Percentiles rank a stretch among this genome's conserved stretches.
These are phyloP conservation scores for Erysiphe pulchra DNA, from an alignment of 2,329 filamentous ascomycete species.

Conservation along the genomic window DNA sequence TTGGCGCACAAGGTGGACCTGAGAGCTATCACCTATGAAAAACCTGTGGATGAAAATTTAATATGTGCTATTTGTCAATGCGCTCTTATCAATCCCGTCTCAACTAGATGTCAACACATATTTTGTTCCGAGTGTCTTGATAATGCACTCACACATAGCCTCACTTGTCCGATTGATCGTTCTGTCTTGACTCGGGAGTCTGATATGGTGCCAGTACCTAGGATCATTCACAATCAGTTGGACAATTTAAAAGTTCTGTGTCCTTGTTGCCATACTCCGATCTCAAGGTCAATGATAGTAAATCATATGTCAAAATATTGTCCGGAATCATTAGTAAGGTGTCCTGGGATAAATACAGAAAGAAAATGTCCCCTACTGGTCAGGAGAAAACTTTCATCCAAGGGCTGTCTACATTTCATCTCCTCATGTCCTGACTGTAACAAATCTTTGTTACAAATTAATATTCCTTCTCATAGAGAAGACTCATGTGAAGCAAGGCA, in stretches of 20 bases:
- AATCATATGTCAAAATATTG: constrained; percentile 31
- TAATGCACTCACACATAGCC: constrained; percentile 17
- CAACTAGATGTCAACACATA: constrained; percentile 36
- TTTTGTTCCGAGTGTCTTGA: constrained; percentile 34
- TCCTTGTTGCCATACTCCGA: constrained; percentile 26
- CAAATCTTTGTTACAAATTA: constrained; percentile 19
- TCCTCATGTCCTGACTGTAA: constrained; percentile 28
- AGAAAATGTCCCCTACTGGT: constrained; percentile 24
- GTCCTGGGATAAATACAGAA: constrained; percentile 18
- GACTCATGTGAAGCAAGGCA: constrained; percentile 18
- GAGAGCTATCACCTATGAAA: constrained; percentile 14
- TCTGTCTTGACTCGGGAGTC: constrained; percentile 17
- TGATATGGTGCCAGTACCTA: constrained; percentile 9
- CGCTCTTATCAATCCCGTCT: constrained; percentile 32
- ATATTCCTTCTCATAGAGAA: constrained; percentile 21
- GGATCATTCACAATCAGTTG: constrained; percentile 32
- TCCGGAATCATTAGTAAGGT: constrained; percentile 27
- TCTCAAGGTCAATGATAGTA: constrained; percentile 27
- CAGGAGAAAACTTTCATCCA: constrained; percentile 22
- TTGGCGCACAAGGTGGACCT: constrained; percentile 11
- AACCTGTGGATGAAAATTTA: constrained; percentile 15
- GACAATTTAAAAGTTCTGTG: constrained; percentile 32
- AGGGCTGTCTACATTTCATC: constrained; percentile 27
- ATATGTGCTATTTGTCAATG: constrained; percentile 26
- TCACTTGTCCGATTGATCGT: constrained; percentile 33